Percentiles rank a stretch among this genome's conserved stretches.
phyloP scores from a whole-genome alignment of 1,284 basidiomycete genomes.

The Malassezia arunalokei region DNA sequence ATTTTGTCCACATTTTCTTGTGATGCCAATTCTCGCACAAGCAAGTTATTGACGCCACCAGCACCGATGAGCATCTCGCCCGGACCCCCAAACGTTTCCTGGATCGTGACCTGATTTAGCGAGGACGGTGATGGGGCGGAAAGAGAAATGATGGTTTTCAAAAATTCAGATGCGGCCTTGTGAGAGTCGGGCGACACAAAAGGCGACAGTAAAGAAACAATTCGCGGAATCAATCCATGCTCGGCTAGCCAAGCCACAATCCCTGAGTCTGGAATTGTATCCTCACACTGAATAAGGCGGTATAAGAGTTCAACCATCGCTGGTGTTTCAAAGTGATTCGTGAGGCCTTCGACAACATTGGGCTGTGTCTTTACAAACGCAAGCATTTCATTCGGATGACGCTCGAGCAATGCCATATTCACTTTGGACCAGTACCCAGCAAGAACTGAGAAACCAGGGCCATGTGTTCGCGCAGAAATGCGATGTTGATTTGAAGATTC shows the following conservation, averaged over 20 bases:
- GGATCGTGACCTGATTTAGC: slow-evolving; percentile 46
- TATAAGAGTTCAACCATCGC: slow-evolving; percentile 84
- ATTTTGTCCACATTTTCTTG: slow-evolving; percentile 62
- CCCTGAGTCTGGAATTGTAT: slow-evolving; percentile 64
- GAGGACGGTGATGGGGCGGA: slow-evolving; percentile 71
- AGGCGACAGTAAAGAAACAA: slow-evolving; percentile 74
- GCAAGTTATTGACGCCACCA: slow-evolving; percentile 54
- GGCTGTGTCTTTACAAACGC: slow-evolving; percentile 76
- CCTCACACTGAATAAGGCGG: slow-evolving; percentile 82
- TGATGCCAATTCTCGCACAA: slow-evolving; percentile 78
- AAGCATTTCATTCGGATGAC: slow-evolving; percentile 88
- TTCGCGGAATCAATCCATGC: slow-evolving; percentile 66
- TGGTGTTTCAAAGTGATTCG: slow-evolving; percentile 75
- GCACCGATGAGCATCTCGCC: slow-evolving; percentile 17
- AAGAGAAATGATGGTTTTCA: slow-evolving; percentile 89
- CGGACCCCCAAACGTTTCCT: slow-evolving; percentile 23
- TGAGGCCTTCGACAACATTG: slow-evolving; percentile 66
- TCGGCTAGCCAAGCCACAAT: slow-evolving; percentile 76
- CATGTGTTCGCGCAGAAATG: slow-evolving; percentile 34
- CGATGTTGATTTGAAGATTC: not conserved
- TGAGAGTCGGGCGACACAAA: slow-evolving; percentile 66
- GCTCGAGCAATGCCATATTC: slow-evolving; percentile 69
- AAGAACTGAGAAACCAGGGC: slow-evolving; percentile 49
- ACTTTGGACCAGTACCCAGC: slow-evolving; percentile 61
- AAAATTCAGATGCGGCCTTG: slow-evolving; percentile 73